Percentiles rank a stretch among this genome's conserved stretches.
Evolutionary conservation across 202 grass and related monocot species (phyloP).

Genomic region (Setaria italica): DNA sequence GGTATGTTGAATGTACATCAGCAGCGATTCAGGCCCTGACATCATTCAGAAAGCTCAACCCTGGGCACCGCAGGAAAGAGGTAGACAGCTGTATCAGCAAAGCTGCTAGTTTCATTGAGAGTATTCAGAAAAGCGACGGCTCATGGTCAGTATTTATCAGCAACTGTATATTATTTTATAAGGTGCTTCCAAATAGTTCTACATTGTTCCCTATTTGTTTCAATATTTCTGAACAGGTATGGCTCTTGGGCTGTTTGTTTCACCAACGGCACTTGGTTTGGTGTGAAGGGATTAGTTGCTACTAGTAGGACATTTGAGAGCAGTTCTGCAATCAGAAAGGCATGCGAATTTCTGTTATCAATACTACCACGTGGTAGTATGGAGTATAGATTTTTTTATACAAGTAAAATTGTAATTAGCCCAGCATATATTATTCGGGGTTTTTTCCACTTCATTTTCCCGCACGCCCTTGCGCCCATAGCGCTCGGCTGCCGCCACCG

Average conservation of each 20-base stretch:
- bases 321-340: conserved; percentile 68
- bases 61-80: conserved; percentile 72
- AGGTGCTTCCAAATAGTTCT: conserved; percentile 1
- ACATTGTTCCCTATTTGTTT: conserved; percentile 16
- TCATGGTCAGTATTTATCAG: conserved; percentile 70
- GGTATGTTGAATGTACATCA: conserved; percentile 97
- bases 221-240: conserved; percentile 63
- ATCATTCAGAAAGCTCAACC: conserved; percentile 85
- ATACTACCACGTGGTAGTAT: conserved; percentile 21
- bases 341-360: conserved; percentile 77
- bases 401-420: too few species aligned
- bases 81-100: conserved; percentile 81
- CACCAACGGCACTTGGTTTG: conserved; percentile 91
- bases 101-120: conserved; percentile 68
- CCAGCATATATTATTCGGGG: too few species aligned
- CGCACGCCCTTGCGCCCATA: too few species aligned
- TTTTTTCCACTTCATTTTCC: too few species aligned
- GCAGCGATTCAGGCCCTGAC: conserved; percentile 82
- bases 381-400: too few species aligned
- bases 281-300: conserved; percentile 70
- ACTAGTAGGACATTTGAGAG: conserved; percentile 72
- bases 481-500: too few species aligned
- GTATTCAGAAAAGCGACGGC: conserved; percentile 70
- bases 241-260: conserved; percentile 94
- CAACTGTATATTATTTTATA: not conserved